Evolutionary conservation across 2,329 filamentous ascomycete genomes (phyloP), one percentile per base, ranked within the genome.

Genomic region (Sordariomycetes sp.): DNA sequence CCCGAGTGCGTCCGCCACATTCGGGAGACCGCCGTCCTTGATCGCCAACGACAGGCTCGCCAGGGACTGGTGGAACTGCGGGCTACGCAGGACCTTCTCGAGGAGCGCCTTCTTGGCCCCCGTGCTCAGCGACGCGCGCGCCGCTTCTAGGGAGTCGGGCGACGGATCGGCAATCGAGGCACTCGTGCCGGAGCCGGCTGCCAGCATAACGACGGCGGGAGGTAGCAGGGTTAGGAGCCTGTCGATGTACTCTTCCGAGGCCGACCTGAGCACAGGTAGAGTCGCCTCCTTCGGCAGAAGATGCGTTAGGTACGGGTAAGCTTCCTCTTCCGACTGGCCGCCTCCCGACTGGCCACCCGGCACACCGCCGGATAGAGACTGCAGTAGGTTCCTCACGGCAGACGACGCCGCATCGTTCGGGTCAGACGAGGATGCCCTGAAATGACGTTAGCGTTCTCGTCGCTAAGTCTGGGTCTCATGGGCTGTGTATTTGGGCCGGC

Each of bases 31-130:
- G 13, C 94, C 94, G 64, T 97, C 92, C 58, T 90, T 79, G 57
- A 99, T 75, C 13, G 94, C 94, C 70, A 90, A 84, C 0, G 90
- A 96, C 63, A 99, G 73, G 67, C 87, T 94, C 0, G 84, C 82
- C 45, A 96, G 72, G 62, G 89, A 92, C 69, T 97, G 94, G 60
- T 84, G 82, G 66, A 99, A 90, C 67, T 99, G 94, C 20, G 94
- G 92, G 62, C 89, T 95, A 61, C 89, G 82, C 15, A 97, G 73
- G 8, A 97, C 90, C 66, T 85, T 86, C 68, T 84, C 85, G 51
- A 99, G 71, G 13, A 97, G 80, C 24, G 79, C 76, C 65, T 87
- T 89, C 76, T 97, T 97, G 67, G 94, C 85, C 2, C 78, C 78
- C 8, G 85, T 69, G 57, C 81, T 86, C 64, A 96, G 78, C 7